Evolutionary conservation across 176 grass and related monocot species (phyloP).

Genomic region (Canna indica): DNA sequence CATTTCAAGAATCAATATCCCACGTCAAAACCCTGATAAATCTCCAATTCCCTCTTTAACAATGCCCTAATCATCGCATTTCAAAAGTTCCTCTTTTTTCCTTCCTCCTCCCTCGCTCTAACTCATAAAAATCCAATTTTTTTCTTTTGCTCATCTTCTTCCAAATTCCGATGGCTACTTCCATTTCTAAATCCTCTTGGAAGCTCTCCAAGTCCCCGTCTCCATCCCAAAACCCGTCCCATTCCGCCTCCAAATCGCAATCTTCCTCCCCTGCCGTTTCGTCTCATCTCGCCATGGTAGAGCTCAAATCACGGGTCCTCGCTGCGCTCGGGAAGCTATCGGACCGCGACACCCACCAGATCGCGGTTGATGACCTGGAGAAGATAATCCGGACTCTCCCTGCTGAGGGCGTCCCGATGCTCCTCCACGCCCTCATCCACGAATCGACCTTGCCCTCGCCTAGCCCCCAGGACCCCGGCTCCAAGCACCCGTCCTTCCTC

Average conservation of each 20-base stretch:
- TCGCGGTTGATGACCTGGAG: slow-evolving; percentile 82
- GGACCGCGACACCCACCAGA: slow-evolving; percentile 92
- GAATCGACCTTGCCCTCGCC: slow-evolving; percentile 33
- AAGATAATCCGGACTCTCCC: slow-evolving; percentile 66
- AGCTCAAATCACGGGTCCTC: slow-evolving; percentile 85
- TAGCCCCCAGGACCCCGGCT: slow-evolving; percentile 21
- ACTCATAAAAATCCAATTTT: background rate
- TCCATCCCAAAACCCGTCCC: slow-evolving; percentile 3
- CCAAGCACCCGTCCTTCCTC: slow-evolving; percentile 15
- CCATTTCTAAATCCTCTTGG: slow-evolving; percentile 34
- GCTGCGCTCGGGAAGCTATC: slow-evolving; percentile 70
- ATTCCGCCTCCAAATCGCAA: background rate
- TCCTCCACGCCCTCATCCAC: slow-evolving; percentile 58
- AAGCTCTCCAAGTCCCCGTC: slow-evolving; percentile 28
- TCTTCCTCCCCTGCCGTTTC: slow-evolving; percentile 22
- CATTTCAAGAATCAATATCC: too few relatives aligned
- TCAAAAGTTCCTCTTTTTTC: too few relatives aligned
- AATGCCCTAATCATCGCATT: too few relatives aligned
- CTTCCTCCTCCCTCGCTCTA: too few relatives aligned
- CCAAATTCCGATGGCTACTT: slow-evolving; percentile 36
- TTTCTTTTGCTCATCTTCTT: background rate
- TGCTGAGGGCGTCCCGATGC: slow-evolving; percentile 66
- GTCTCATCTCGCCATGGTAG: slow-evolving; percentile 59
- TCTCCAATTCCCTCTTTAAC: too few relatives aligned
- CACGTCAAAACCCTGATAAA: too few relatives aligned